phyloP scores from a whole-genome alignment of 2,329 filamentous ascomycete genomes.

The Berkeleyomyces rouxiae region DNA sequence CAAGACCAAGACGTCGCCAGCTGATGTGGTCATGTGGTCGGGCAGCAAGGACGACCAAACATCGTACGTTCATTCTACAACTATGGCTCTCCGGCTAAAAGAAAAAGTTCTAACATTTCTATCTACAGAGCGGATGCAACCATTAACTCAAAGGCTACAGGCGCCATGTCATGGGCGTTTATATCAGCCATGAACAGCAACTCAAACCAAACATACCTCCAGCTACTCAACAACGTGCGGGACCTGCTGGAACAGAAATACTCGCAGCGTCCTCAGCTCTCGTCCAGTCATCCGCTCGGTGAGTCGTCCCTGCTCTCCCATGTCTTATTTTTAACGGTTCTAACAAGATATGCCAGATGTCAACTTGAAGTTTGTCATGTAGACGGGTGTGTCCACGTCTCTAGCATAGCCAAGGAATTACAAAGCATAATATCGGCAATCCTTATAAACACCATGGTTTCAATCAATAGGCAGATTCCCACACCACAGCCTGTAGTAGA shows the following conservation, averaged over 20 bases:
- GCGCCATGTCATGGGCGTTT: conserved; percentile 97
- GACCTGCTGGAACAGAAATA: conserved; percentile 80
- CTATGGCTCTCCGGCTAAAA: neutral
- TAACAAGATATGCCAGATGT: conserved; percentile 4
- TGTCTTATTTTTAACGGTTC: neutral
- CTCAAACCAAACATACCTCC: conserved; percentile 87
- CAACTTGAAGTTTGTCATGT: conserved; percentile 14
- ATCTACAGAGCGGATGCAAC: conserved; percentile 63
- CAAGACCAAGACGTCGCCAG: conserved; percentile 80
- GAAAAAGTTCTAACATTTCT: neutral
- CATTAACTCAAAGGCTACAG: conserved; percentile 76
- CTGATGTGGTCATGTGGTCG: conserved; percentile 96
- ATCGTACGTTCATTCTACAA: conserved; percentile 31
- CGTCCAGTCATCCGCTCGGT: conserved; percentile 91
- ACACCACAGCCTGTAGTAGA: no score
- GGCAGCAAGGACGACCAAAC: conserved; percentile 94
- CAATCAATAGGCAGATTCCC: no score
- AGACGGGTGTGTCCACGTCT: neutral
- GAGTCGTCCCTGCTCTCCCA: conserved; percentile 22
- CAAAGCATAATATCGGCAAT: no score
- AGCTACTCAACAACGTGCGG: conserved; percentile 87
- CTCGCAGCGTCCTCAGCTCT: conserved; percentile 86
- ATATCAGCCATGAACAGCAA: conserved; percentile 83
- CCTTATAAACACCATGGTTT: no score
- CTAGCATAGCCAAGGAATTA: neutral